Evolutionary conservation across 2,329 filamentous ascomycete genomes (phyloP).

Genomic region (Fusarium cicatricum): DNA sequence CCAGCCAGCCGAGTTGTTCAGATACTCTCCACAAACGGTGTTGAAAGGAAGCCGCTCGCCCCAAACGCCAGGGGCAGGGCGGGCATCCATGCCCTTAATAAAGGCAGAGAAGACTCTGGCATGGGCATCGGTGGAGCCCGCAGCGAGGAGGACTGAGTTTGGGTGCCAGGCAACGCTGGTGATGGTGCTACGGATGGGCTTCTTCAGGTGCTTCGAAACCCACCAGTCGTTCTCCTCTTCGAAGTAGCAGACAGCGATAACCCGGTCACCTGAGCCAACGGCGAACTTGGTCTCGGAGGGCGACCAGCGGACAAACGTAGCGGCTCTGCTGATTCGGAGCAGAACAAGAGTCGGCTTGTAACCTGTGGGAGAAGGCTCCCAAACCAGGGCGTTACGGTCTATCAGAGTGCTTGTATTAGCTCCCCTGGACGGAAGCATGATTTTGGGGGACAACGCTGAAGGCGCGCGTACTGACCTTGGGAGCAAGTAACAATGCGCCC

Average conservation of each 20-base stretch:
- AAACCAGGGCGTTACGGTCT: constrained; percentile 98
- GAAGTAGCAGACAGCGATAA: constrained; percentile 98
- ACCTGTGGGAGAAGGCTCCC: constrained; percentile 90
- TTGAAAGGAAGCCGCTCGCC: constrained; percentile 97
- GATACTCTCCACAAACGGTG: constrained; percentile 94
- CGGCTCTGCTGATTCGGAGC: constrained; percentile 94
- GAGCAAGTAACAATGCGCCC: constrained; percentile 98
- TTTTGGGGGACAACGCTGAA: background rate
- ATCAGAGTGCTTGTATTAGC: constrained; percentile 12
- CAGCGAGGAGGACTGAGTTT: constrained; percentile 93
- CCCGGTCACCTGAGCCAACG: constrained; percentile 92
- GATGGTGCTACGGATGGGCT: constrained; percentile 96
- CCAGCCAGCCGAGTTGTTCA: constrained; percentile 98
- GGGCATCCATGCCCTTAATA: constrained; percentile 91
- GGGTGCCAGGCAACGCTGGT: constrained; percentile 97
- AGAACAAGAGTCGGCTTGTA: constrained; percentile 98
- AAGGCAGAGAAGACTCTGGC: constrained; percentile 94
- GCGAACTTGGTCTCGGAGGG: constrained; percentile 98
- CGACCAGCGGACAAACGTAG: constrained; percentile 97
- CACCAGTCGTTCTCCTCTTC: constrained; percentile 99
- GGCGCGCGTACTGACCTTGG: constrained; percentile 69
- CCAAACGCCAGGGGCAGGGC: constrained; percentile 89
- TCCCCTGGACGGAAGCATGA: background rate
- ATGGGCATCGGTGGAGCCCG: constrained; percentile 96
- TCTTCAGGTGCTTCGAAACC: constrained; percentile 99